Conservation (phyloP, 805 yeast genomes). For the Hanseniaspora taiwanica region DNA sequence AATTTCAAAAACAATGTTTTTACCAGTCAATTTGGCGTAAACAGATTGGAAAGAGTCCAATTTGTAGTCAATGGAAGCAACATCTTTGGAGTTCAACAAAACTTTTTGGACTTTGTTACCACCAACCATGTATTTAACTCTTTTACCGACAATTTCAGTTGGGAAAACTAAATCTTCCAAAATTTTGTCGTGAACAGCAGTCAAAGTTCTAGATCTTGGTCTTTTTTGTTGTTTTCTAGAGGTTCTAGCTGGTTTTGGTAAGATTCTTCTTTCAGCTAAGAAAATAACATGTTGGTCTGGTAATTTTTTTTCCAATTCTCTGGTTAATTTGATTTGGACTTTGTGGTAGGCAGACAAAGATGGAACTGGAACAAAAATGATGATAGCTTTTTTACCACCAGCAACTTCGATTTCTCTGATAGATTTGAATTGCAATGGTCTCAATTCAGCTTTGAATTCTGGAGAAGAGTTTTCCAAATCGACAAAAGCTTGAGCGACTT, state of each 20-base stretch:
- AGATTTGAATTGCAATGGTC: conserved; percentile 97
- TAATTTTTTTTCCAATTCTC: conserved; percentile 99
- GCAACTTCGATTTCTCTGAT: conserved; percentile 94
- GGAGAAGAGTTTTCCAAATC: conserved; percentile 91
- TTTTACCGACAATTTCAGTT: conserved; percentile 97
- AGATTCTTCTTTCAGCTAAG: conserved; percentile 98
- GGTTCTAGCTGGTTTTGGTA: conserved; percentile 97
- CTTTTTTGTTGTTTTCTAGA: conserved; percentile 94
- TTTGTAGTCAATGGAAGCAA: conserved; percentile 94
- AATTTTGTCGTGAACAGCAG: conserved; percentile 97
- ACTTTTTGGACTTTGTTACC: conserved; percentile 98
- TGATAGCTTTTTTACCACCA: conserved; percentile 98
- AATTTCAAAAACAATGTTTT: conserved; percentile 97
- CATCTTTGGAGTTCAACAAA: conserved; percentile 94
- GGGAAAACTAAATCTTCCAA: conserved; percentile 99
- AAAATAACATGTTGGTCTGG: conserved; percentile 98
- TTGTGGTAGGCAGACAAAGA: conserved; percentile 85
- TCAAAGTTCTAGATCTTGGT: conserved; percentile 98
- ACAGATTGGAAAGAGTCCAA: conserved; percentile 98
- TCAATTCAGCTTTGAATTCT: conserved; percentile 94
- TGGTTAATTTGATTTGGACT: conserved; percentile 93
- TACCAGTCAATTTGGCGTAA: conserved; percentile 97
- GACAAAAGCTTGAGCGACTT: conserved; percentile 96
- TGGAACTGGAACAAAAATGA: conserved; percentile 97
- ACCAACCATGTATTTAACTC: conserved; percentile 97